Percentiles rank a stretch among this genome's conserved stretches.
These are phyloP conservation scores for Biancaea sappan DNA, from an alignment of 306 rosid species.

Conservation along the genomic window DNA sequence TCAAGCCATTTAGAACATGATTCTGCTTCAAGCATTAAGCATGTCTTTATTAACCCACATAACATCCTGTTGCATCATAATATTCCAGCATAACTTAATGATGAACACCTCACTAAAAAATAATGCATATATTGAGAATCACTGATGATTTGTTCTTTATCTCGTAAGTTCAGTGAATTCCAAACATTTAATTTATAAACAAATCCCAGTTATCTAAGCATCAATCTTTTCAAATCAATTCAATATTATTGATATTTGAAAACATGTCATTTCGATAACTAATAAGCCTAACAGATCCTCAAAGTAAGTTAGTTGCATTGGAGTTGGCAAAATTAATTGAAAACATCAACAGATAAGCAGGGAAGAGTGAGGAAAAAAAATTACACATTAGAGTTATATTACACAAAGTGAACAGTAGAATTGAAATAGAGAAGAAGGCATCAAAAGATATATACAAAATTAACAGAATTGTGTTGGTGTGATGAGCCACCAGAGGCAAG, in stretches of 20 bases:
- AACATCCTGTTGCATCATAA: no score
- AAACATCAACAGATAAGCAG: not conserved
- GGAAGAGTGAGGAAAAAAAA: not conserved
- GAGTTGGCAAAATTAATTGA: no score
- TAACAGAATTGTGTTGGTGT: not conserved
- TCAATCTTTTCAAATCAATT: not conserved
- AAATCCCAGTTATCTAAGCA: no score
- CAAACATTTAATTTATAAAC: no score
- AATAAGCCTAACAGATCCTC: not conserved
- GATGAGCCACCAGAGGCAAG: conserved; percentile 11
- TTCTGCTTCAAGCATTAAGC: no score
- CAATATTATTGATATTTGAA: not conserved
- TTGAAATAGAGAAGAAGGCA: not conserved
- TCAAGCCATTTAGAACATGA: no score
- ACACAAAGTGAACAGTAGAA: not conserved
- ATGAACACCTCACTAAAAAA: no score
- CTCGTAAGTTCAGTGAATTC: no score
- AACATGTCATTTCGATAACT: not conserved
- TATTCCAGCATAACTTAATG: no score
- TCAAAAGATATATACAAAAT: conserved; percentile 35
- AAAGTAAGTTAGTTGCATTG: not conserved
- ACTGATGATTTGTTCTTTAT: no score
- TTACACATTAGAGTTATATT: not conserved
- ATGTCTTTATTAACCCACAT: no score
- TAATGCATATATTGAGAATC: no score